Percentiles rank a stretch among this genome's conserved stretches.
Evolutionary conservation across 805 yeast species (phyloP).

Genomic region (Candida sphagnicola): DNA sequence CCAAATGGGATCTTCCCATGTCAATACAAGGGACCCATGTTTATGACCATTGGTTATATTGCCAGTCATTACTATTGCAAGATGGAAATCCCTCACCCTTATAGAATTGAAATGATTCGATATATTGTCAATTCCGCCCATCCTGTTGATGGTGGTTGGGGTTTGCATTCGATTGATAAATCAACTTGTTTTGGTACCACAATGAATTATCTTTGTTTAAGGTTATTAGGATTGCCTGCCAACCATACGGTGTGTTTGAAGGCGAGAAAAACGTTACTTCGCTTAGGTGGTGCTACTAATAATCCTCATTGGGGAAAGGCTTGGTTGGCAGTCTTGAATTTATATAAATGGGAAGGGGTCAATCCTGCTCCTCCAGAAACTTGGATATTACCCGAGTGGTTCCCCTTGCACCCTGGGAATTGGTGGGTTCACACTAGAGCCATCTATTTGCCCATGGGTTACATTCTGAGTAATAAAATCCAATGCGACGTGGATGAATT

Average conservation of each 20-base stretch:
- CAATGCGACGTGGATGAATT: slow-evolving; percentile 62
- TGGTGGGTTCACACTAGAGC: slow-evolving; percentile 99
- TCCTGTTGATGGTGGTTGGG: slow-evolving; percentile 99
- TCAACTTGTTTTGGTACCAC: slow-evolving; percentile 94
- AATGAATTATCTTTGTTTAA: slow-evolving; percentile 75
- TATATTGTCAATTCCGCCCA: slow-evolving; percentile 89
- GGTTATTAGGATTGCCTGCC: slow-evolving; percentile 71
- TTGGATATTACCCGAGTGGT: slow-evolving; percentile 77
- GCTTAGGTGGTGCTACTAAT: slow-evolving; percentile 85
- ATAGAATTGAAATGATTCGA: slow-evolving; percentile 67
- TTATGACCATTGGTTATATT: slow-evolving; percentile 87
- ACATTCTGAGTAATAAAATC: slow-evolving; percentile 56
- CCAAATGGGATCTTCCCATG: slow-evolving; percentile 85
- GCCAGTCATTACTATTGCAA: slow-evolving; percentile 68
- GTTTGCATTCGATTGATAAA: slow-evolving; percentile 86
- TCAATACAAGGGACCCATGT: slow-evolving; percentile 98
- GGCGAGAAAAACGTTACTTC: slow-evolving; percentile 67
- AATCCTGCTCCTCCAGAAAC: slow-evolving; percentile 97
- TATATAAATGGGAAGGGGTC: slow-evolving; percentile 94
- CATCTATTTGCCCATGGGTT: slow-evolving; percentile 83
- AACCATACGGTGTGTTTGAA: slow-evolving; percentile 74
- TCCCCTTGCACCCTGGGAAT: slow-evolving; percentile 88
- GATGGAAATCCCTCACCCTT: slow-evolving; percentile 63
- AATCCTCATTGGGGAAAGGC: slow-evolving; percentile 98
- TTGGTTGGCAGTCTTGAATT: slow-evolving; percentile 75